Evolutionary conservation across 164 flowering plant species (phyloP).

Genomic region (Protea cynaroides): DNA sequence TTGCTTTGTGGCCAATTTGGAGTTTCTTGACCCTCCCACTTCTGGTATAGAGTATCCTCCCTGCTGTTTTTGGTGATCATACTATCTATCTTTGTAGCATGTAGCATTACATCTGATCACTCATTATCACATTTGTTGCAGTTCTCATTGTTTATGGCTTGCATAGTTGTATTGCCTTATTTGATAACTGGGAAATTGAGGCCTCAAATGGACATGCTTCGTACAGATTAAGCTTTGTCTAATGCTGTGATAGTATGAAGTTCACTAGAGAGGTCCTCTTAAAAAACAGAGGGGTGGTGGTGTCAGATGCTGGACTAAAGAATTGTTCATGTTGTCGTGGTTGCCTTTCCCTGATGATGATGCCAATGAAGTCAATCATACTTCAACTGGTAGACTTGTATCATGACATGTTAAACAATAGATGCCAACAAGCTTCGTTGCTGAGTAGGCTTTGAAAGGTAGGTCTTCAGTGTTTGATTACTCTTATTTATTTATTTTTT

Average conservation of each 20-base stretch:
- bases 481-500: no score
- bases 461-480: slow-evolving; percentile 1
- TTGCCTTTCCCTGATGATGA: slow-evolving; percentile 6
- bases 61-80: slow-evolving; percentile 3
- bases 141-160: slow-evolving; percentile 85
- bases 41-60: slow-evolving; percentile 89
- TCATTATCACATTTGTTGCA: slow-evolving; percentile 31
- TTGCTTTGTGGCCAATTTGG: slow-evolving; percentile 96
- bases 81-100: not conserved
- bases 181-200: slow-evolving; percentile 37
- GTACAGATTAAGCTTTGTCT: slow-evolving; percentile 41
- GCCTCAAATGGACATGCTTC: slow-evolving; percentile 40
- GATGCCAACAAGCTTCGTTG: not conserved
- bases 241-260: slow-evolving; percentile 11
- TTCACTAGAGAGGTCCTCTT: slow-evolving; percentile 7
- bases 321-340: not conserved
- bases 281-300: slow-evolving; percentile 5
- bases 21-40: slow-evolving; percentile 84
- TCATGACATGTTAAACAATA: not conserved
- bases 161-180: slow-evolving; percentile 57
- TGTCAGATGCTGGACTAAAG: slow-evolving; percentile 1
- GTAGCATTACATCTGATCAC: slow-evolving; percentile 5
- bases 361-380: not conserved
- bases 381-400: not conserved
- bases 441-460: slow-evolving; percentile 4